Evolutionary conservation across 2,329 filamentous ascomycete species (phyloP).

Genomic region (Pestalotiopsis fici): DNA sequence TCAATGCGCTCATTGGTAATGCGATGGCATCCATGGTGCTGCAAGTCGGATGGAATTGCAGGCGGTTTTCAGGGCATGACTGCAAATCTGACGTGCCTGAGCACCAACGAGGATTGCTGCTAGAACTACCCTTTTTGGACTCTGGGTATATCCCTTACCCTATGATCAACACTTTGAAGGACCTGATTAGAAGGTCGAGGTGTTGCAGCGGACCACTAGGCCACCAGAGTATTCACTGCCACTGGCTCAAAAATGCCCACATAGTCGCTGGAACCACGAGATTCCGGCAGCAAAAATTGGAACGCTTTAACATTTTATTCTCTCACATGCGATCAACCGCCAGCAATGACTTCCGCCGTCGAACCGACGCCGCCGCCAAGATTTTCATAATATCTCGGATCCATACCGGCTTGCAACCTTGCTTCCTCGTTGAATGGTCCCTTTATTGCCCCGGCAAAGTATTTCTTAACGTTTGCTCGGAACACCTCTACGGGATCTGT

Average conservation of each 20-base stretch:
- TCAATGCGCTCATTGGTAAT: neutral
- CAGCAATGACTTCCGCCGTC: constrained; percentile 28
- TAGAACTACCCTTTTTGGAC: neutral
- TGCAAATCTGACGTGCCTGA: neutral
- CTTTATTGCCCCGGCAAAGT: constrained; percentile 41
- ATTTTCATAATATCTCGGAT: constrained; percentile 40
- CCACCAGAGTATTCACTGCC: neutral
- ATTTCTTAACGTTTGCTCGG: constrained; percentile 39
- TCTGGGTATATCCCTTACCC: neutral
- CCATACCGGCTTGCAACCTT: constrained; percentile 43
- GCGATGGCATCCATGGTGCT: neutral
- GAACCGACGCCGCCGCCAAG: constrained; percentile 24
- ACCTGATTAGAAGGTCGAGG: neutral
- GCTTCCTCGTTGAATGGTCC: constrained; percentile 47
- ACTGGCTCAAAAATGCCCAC: neutral
- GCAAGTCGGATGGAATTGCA: neutral
- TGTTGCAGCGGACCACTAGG: neutral
- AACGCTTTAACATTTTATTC: neutral
- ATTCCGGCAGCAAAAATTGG: neutral
- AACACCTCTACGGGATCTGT: constrained; percentile 46
- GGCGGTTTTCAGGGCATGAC: neutral
- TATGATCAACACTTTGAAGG: neutral
- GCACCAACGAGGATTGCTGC: neutral
- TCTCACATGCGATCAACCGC: constrained; percentile 13
- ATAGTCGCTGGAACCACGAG: neutral